Evolutionary conservation across 495 filamentous ascomycete species (phyloP), one percentile per base, ranked within the genome.

Genomic region (Letharia columbiana): DNA sequence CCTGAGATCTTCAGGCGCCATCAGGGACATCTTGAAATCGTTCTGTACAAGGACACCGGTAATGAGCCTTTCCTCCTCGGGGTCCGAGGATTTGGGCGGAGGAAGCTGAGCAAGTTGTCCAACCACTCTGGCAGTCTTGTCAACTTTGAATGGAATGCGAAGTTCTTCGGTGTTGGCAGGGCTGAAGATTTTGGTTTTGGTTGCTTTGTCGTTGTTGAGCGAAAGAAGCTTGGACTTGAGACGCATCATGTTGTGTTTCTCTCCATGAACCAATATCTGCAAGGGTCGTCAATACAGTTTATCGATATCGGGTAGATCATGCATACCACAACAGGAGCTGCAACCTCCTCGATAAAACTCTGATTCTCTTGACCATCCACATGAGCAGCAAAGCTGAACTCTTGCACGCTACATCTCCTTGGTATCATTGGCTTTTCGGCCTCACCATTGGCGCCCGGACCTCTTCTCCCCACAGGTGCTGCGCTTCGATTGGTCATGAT

Each of bases 221-320:
- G 89, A 91, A n/a, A 98, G 83, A 12, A 98, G 79, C 70, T 96
- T 94, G 4, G 91, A 95, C 73, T 96, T 96, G 23, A 98, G 79
- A 42, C 95, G 86, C 84, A 92, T 95, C 94, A 98, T 98, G 71
- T 97, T 95, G 72, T 96, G 91, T 69, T 93, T 91, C 73, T 97
- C 95, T 40, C 94, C 94, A 71, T 98, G 94, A 7, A 98, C 94
- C 33, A 98, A 84, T 62, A 98, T 96, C 89, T 92, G 60, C 3
- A 44, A 2, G 0, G 12, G 60, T 28, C 20, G 63, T 80, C 70
- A 79, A 72, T 45, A 11, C 63, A 60, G 44, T 66, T 41, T 66
- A 37, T 49, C 56, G 42, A 37, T 58, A 13, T 37, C 9, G 10
- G 42, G 23, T 17, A 67, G 15, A 64, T 45, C 15, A 28, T 23